phyloP scores from a whole-genome alignment of 805 yeast species.

The Candida qinlingensis region DNA sequence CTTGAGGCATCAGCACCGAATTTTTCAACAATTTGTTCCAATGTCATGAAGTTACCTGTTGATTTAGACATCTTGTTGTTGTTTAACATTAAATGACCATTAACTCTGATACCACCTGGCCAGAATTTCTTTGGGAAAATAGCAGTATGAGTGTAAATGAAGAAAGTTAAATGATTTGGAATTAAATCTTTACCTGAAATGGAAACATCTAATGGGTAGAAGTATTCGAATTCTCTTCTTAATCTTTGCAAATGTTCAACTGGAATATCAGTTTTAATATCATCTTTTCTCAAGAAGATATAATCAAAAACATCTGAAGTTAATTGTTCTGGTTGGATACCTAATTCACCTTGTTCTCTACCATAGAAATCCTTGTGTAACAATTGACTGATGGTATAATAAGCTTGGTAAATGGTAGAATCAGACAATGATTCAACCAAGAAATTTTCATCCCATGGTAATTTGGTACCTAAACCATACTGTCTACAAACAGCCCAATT shows the following conservation, averaged over 20 bases:
- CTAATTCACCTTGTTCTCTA: slow-evolving; percentile 61
- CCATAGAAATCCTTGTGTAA: slow-evolving; percentile 88
- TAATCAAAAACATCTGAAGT: slow-evolving; percentile 92
- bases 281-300: slow-evolving; percentile 71
- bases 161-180: slow-evolving; percentile 96
- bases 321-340: slow-evolving; percentile 76
- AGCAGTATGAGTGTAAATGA: slow-evolving; percentile 89
- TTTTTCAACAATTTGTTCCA: slow-evolving; percentile 76
- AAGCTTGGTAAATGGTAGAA: slow-evolving; percentile 93
- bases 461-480: slow-evolving; percentile 88
- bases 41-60: slow-evolving; percentile 94
- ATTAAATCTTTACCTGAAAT: slow-evolving; percentile 95
- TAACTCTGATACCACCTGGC: slow-evolving; percentile 92
- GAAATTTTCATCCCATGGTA: slow-evolving; percentile 96
- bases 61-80: slow-evolving; percentile 98
- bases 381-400: slow-evolving; percentile 83
- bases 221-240: slow-evolving; percentile 94
- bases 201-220: slow-evolving; percentile 90
- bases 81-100: slow-evolving; percentile 92
- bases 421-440: slow-evolving; percentile 93
- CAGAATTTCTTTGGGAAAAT: slow-evolving; percentile 85
- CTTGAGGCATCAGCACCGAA: slow-evolving; percentile 98
- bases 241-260: slow-evolving; percentile 57
- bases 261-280: slow-evolving; percentile 54
- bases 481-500: slow-evolving; percentile 98